Conservation (phyloP, 2,329 filamentous ascomycete species). For the Sphaerulina populicola region DNA sequence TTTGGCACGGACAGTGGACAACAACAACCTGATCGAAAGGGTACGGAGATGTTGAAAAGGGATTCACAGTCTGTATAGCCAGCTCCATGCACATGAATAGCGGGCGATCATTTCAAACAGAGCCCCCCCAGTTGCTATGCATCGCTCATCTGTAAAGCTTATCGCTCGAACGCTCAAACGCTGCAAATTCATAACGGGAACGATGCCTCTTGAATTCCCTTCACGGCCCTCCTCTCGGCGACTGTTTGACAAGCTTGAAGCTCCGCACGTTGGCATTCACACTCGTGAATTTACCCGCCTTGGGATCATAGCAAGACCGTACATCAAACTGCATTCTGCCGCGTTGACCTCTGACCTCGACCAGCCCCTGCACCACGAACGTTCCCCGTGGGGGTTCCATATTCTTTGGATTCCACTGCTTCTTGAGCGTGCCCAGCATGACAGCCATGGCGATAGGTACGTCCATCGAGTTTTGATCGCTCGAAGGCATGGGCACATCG, state of each 20-base stretch:
- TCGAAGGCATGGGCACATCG: conserved; percentile 21
- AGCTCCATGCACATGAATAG: not conserved
- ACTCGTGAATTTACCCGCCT: conserved; percentile 33
- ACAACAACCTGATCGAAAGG: too few species aligned
- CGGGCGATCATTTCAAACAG: not conserved
- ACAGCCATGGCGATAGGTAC: conserved; percentile 28
- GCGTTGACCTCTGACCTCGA: conserved; percentile 40
- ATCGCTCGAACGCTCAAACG: conserved; percentile 13
- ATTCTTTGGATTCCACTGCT: conserved; percentile 30
- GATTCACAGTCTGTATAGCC: too few species aligned
- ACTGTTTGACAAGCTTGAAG: conserved; percentile 33
- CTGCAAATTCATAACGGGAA: conserved; percentile 7
- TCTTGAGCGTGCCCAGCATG: conserved; percentile 23
- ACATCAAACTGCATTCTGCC: conserved; percentile 41
- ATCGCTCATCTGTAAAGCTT: conserved; percentile 4
- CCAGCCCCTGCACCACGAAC: conserved; percentile 39
- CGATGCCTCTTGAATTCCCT: not conserved
- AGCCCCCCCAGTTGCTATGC: conserved; percentile 2
- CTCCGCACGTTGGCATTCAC: conserved; percentile 26
- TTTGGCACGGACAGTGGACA: too few species aligned
- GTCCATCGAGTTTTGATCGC: conserved; percentile 18
- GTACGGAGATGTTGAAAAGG: too few species aligned
- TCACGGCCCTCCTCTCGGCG: conserved; percentile 35
- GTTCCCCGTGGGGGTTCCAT: conserved; percentile 39
- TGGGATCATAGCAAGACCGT: conserved; percentile 40